Evolutionary conservation across 2,329 filamentous ascomycete genomes (phyloP), one percentile per base, ranked within the genome.

Genomic region (Aspergillus thermomutatus): DNA sequence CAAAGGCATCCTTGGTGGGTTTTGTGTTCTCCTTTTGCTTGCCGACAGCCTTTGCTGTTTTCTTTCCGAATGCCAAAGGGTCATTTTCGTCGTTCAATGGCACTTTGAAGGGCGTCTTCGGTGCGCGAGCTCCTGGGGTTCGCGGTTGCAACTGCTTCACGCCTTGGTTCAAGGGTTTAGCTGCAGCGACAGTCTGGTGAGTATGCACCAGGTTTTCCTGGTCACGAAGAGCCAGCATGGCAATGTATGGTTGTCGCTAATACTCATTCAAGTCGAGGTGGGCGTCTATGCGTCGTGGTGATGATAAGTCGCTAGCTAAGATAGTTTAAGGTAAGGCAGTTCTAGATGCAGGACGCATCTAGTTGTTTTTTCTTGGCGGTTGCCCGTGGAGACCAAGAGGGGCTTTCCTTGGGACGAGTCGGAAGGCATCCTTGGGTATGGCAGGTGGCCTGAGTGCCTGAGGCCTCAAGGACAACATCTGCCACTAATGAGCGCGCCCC

Each of bases 31-130:
- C 83, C 62, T 83, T 82, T 50, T 81, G 83, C 59, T 82, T 85
- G 34, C 77, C 80, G 59, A 79, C 81, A 0, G 78, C 81, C 59
- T 84, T 83, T 52, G 84, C 68, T 1, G 79, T 77, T 43, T 82
- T 82, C 72, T 88, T 91, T 52, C 83, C 83, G 59, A 85, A 79
- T 0, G 72, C 79, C 53, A 78, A 67, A 8, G 83, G 79, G n/a
- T 83, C 85, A 75, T 97, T 97, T 75, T 97, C 93, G 67, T 97
- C 91, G 64, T 95, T 90, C 60, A 90, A 80, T 7, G 87, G 83
- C 50, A 90, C 77, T 68, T 87, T 89, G 70, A 92, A 85, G 0
- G 92, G 92, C 4, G 92, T 96, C 76, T 95, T 96, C 8, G 89
- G 87, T 62, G 82, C 87, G 69, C 86, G 86, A 57, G 84, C 82